These are phyloP conservation scores for Coemansia biformis DNA, from an alignment of 192 early-diverging fungal genomes.

Conservation along the genomic window DNA sequence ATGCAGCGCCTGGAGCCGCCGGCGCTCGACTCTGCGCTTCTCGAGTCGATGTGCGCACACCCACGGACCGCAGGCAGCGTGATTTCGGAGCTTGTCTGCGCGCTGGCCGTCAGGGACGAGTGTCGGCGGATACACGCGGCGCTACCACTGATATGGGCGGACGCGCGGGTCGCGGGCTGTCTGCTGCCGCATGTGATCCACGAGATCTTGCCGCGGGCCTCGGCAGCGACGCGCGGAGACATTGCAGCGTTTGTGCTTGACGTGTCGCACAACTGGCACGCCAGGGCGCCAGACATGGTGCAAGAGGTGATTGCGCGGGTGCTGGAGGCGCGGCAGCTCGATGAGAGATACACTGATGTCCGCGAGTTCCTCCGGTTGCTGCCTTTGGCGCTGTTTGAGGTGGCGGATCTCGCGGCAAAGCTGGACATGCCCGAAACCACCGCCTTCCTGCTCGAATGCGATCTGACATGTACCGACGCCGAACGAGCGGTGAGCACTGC, in stretches of 20 bases:
- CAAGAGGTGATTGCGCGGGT: slow-evolving; percentile 19
- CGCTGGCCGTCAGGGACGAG: slow-evolving; percentile 18
- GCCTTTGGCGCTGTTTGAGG: slow-evolving; percentile 42
- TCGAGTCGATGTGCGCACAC: slow-evolving; percentile 17
- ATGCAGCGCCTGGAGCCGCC: slow-evolving; percentile 2
- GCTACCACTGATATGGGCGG: slow-evolving; percentile 24
- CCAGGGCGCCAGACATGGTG: slow-evolving; percentile 27
- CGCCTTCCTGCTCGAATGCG: slow-evolving; percentile 44
- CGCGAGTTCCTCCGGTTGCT: slow-evolving; percentile 33
- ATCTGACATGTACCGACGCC: slow-evolving; percentile 29
- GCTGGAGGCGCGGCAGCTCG: slow-evolving; percentile 28
- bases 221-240: slow-evolving; percentile 9
- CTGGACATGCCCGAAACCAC: slow-evolving; percentile 35
- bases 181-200: slow-evolving; percentile 30
- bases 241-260: slow-evolving; percentile 37
- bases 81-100: slow-evolving; percentile 26
- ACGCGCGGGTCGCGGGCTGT: slow-evolving; percentile 23
- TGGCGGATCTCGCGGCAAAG: slow-evolving; percentile 33
- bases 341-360: slow-evolving; percentile 28
- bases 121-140: slow-evolving; percentile 12
- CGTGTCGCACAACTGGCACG: slow-evolving; percentile 43
- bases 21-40: slow-evolving; percentile 16
- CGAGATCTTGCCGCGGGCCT: slow-evolving; percentile 17
- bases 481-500: slow-evolving; percentile 12
- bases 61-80: slow-evolving; percentile 12